Conservation (phyloP, 495 filamentous ascomycete genomes). For the Cercophora samala region DNA sequence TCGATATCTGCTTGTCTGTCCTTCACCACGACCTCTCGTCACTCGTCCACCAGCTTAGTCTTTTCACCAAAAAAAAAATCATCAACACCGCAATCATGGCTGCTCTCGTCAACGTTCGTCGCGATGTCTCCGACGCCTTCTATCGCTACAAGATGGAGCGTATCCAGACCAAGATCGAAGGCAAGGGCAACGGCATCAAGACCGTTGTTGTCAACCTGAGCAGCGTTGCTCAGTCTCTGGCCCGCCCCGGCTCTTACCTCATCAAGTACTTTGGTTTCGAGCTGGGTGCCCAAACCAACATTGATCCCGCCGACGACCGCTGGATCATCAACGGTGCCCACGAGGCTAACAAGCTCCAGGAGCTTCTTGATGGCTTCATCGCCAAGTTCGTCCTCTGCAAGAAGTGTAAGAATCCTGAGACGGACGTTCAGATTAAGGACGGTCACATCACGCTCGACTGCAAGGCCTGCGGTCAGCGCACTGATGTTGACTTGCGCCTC, state of each 20-base stretch:
- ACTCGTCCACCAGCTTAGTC: conserved; percentile 12
- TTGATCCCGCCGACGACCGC: conserved; percentile 92
- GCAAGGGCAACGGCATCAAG: conserved; percentile 98
- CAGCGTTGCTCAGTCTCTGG: conserved; percentile 89
- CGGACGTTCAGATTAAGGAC: conserved; percentile 89
- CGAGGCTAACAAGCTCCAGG: conserved; percentile 92
- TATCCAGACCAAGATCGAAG: conserved; percentile 97
- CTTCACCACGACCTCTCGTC: conserved; percentile 19
- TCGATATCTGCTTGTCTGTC: conserved; percentile 13
- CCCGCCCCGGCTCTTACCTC: conserved; percentile 86
- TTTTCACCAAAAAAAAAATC: conserved; percentile 24
- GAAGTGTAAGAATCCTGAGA: conserved; percentile 99
- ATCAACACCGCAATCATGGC: conserved; percentile 53
- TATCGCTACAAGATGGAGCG: conserved; percentile 99
- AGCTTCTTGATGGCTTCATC: conserved; percentile 98
- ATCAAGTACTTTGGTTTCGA: conserved; percentile 99
- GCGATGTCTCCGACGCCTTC: conserved; percentile 97
- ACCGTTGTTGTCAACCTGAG: conserved; percentile 95
- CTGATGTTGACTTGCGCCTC: conserved; percentile 83
- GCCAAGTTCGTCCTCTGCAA: conserved; percentile 97
- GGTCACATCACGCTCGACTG: conserved; percentile 88
- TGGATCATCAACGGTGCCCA: conserved; percentile 99
- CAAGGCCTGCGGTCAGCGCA: conserved; percentile 95
- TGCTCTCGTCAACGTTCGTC: conserved; percentile 86
- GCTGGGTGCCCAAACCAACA: conserved; percentile 96